Conservation (phyloP, 345 rosid genomes). For the Moringa oleifera region DNA sequence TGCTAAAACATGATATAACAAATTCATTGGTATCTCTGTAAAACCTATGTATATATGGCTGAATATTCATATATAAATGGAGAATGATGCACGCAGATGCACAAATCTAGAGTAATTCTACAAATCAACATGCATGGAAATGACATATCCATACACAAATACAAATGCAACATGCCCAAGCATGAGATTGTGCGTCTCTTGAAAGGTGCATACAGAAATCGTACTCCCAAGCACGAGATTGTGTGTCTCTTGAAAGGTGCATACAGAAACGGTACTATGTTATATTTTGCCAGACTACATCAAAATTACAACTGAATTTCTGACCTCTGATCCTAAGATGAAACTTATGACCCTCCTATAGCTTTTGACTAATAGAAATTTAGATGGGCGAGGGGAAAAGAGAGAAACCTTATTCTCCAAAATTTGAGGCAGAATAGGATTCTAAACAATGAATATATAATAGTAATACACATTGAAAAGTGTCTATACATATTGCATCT, state of each 20-base stretch:
- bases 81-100: neutral
- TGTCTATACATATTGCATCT: neutral
- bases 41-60: neutral
- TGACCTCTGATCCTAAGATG: neutral
- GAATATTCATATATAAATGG: no score
- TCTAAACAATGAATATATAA: no score
- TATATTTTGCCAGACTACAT: no score
- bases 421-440: no score
- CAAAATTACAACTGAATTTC: neutral
- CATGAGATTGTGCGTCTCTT: neutral
- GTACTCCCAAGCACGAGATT: neutral
- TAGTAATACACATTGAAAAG: no score
- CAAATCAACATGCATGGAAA: neutral
- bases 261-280: neutral
- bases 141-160: neutral
- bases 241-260: neutral
- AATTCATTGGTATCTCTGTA: neutral
- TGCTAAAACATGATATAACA: neutral
- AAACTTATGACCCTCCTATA: neutral
- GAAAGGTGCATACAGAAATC: neutral
- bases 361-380: neutral
- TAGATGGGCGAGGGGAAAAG: neutral
- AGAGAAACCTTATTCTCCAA: neutral
- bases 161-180: neutral
- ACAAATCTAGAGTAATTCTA: neutral